Conservation (phyloP, 2,329 filamentous ascomycete genomes). For the Venturiaceae sp. region DNA sequence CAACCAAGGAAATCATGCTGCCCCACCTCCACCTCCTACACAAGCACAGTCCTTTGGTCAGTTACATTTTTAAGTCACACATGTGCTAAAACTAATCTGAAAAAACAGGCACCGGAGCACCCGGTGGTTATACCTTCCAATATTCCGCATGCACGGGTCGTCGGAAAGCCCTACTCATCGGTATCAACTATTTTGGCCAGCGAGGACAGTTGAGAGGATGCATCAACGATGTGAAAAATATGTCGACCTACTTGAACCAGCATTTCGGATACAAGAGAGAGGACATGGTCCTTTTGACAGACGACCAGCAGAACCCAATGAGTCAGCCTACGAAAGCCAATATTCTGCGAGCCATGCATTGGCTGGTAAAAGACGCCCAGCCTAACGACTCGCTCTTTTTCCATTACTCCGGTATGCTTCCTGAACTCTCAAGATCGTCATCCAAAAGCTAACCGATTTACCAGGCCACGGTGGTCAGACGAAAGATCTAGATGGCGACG, state of each 20-base stretch:
- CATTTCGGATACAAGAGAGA: conserved; percentile 88
- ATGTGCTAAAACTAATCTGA: conserved; percentile 35
- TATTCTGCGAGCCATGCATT: conserved; percentile 92
- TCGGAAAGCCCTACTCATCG: conserved; percentile 82
- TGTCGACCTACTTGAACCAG: conserved; percentile 82
- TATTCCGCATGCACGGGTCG: conserved; percentile 87
- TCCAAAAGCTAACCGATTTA: conserved; percentile 17
- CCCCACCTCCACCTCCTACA: conserved; percentile 56
- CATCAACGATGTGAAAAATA: conserved; percentile 96
- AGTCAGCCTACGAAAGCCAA: conserved; percentile 95
- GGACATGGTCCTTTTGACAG: conserved; percentile 94
- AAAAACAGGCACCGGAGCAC: conserved; percentile 70
- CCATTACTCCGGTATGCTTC: conserved; percentile 59
- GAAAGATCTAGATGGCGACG: conserved; percentile 67
- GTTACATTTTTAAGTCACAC: conserved; percentile 14
- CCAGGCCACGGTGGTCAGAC: conserved; percentile 70
- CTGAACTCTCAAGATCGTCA: conserved; percentile 41
- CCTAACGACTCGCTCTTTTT: conserved; percentile 96
- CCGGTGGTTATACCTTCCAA: conserved; percentile 71
- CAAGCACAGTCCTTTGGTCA: conserved; percentile 35
- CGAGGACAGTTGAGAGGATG: conserved; percentile 83
- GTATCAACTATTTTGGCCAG: conserved; percentile 95
- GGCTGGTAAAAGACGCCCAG: conserved; percentile 86
- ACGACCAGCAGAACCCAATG: conserved; percentile 96
- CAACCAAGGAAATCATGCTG: conserved; percentile 45